phyloP scores from a whole-genome alignment of 179 eudicot genomes.

The Actinidia chinensis region DNA sequence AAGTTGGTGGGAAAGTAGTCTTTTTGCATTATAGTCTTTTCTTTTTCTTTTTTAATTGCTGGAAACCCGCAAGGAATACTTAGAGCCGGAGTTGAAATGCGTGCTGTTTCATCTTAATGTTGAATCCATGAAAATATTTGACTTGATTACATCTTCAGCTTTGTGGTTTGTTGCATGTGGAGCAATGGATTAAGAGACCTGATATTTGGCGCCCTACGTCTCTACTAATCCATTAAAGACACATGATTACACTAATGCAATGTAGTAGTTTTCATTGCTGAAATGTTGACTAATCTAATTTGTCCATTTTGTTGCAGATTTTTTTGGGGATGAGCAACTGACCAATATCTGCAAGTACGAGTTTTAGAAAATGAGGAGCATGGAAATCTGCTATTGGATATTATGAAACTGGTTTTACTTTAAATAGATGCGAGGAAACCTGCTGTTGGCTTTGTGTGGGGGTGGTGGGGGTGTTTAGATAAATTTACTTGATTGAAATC shows the following conservation, averaged over 20 bases:
- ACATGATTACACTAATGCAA: neutral
- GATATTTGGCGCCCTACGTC: neutral
- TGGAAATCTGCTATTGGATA: no score
- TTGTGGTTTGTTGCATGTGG: no score
- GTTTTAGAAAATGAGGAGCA: neutral
- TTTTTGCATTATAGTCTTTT: neutral
- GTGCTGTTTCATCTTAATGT: neutral
- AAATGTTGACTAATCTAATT: neutral
- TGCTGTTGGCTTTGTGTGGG: neutral
- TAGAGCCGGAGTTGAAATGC: neutral
- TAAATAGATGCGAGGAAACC: conserved; percentile 10
- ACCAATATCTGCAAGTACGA: neutral
- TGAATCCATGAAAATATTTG: no score
- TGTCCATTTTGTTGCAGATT: conserved; percentile 4
- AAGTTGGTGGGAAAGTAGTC: neutral
- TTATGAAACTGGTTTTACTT: neutral
- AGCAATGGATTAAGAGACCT: neutral
- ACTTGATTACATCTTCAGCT: neutral
- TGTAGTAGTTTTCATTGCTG: neutral
- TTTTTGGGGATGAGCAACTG: neutral
- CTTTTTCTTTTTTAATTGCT: neutral
- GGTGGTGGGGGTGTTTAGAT: neutral
- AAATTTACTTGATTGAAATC: conserved; percentile 4
- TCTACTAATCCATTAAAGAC: neutral
- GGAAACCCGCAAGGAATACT: conserved; percentile 2